A percentile compares a stretch with the other conserved stretches of the same genome.
phyloP scores from a whole-genome alignment of 148 eudicot species.

The Chenopodium quinoa region DNA sequence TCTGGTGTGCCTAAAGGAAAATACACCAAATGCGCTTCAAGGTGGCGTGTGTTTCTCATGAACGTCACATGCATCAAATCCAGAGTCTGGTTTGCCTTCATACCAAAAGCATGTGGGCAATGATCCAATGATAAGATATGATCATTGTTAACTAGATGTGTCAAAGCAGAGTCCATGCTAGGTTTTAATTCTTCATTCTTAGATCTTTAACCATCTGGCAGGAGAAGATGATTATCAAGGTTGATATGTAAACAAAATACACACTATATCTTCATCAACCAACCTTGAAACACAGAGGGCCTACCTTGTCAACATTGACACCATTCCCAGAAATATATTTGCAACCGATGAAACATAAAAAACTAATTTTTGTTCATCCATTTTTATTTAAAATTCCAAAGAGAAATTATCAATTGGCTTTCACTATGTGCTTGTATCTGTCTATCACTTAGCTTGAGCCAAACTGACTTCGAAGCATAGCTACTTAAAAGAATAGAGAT shows the following conservation, averaged over 20 bases:
- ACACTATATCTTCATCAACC: neutral
- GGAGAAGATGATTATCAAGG: neutral
- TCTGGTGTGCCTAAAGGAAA: neutral
- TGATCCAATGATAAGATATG: neutral
- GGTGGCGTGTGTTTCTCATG: neutral
- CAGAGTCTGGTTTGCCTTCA: too few species aligned
- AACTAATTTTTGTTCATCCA: neutral
- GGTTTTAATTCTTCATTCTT: neutral
- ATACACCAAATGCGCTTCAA: neutral
- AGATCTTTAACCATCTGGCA: neutral
- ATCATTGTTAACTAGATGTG: neutral
- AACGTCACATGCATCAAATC: neutral
- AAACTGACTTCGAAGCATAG: constrained; percentile 1
- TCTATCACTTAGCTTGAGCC: neutral
- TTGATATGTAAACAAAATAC: neutral
- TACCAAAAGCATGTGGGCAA: neutral
- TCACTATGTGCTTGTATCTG: neutral
- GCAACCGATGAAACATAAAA: neutral
- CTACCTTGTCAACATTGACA: neutral
- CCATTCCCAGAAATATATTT: neutral
- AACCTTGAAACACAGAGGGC: neutral
- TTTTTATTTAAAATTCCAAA: neutral
- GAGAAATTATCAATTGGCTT: neutral
- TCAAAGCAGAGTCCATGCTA: neutral
- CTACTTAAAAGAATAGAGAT: constrained; percentile 27